Base-by-base conservation (phyloP, 1,284 basidiomycete genomes). In the Ustilago sp. region DNA sequence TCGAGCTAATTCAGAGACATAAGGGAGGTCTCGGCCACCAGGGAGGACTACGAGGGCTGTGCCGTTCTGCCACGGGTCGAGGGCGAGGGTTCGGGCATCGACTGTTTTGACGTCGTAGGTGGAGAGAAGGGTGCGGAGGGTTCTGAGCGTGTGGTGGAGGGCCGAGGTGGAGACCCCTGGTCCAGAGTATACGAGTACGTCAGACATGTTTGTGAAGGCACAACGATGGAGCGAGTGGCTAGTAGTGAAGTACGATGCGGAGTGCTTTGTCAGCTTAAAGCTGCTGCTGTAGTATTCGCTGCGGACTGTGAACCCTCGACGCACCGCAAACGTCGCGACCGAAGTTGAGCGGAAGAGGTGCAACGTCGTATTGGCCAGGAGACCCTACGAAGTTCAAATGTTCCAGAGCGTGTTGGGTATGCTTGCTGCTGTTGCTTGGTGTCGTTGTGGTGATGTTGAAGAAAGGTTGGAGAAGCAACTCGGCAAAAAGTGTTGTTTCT, bases 111-210 rank as follows among this genome's bases (percentile, higher is more conserved):
- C 80, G 38, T 83, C 82, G 64, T 83, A 82, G 12, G 80, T 68
- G 36, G 66, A 63, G 32, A 82, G 74, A 2, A 83, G 63, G 31
- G 34, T 43, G 13, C 72, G 64, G 13, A 83, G 67, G 19, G 81
- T 75, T 34, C 64, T 59, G 52, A 81, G 66, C 58, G 82, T 83
- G 54, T 83, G 82, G 45, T 75, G 68, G 4, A 82, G 73, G 6
- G 81, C 80, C 3, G 81, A 83, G n/a, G 70, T 65, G 34, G 82
- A 82, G 3, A 83, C 81, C 28, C 82, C 82, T 4, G 82, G 80
- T 0, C 82, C 82, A 3, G 66, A 73, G 67, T 83, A 83, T 13
- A 83, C 73, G 35, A 83, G 74, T 19, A 83, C 74, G 63, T 83
- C 82, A 9, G 80, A 81, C 80, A 81, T 81, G 59, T 8, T 59